Percentiles rank a stretch among this genome's conserved stretches.
Conservation (phyloP, 306 rosid genomes). For the Cotoneaster glaucophyllus region DNA sequence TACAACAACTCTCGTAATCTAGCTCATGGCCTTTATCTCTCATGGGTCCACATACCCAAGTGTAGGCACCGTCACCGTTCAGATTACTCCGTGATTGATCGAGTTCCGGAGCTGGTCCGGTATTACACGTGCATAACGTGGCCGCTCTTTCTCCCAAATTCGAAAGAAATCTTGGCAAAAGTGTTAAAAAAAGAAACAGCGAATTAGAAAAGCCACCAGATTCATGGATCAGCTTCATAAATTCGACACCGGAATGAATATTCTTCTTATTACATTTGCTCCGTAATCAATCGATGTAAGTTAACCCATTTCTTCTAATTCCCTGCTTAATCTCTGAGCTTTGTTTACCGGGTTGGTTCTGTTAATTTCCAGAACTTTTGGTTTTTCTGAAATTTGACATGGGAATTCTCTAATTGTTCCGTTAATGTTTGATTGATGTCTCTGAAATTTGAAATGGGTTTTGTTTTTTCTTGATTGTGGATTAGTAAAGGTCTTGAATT, state of each 20-base stretch:
- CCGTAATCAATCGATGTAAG: background rate
- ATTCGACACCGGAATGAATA: constrained; percentile 1
- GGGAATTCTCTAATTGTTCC: background rate
- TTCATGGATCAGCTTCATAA: constrained; percentile 1
- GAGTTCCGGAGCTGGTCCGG: background rate
- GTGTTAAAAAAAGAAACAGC: background rate
- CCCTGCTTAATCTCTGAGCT: background rate
- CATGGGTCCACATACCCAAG: background rate
- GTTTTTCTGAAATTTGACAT: background rate
- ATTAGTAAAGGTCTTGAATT: background rate
- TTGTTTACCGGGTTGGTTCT: background rate
- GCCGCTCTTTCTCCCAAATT: background rate
- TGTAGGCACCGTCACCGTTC: background rate
- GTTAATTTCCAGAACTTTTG: background rate
- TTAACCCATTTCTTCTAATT: background rate
- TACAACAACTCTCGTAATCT: too few relatives aligned
- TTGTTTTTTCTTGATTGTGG: constrained; percentile 9
- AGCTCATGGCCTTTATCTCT: background rate
- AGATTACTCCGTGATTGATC: background rate
- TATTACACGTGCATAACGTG: constrained; percentile 5
- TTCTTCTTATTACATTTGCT: background rate
- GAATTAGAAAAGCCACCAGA: background rate
- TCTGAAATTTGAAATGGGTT: constrained; percentile 8
- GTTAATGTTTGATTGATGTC: background rate
- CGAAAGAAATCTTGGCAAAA: background rate